These are phyloP conservation scores for Vanderwaltozyma yarrowii DNA, from an alignment of 805 yeast species.

Conservation along the genomic window DNA sequence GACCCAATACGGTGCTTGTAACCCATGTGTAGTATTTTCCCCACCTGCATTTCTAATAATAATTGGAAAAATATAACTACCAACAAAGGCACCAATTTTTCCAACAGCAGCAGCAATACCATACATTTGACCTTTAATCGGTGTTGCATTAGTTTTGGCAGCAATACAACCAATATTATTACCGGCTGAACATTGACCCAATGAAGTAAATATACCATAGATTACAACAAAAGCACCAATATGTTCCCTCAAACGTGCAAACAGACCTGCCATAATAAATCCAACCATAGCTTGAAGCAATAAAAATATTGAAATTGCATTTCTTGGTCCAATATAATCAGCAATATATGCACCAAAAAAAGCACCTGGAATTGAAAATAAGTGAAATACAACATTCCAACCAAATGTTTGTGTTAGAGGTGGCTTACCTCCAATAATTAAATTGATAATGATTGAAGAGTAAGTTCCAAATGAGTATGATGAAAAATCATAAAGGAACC, in stretches of 20 bases:
- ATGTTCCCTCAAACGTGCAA: constrained; percentile 43
- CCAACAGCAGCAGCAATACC: constrained; percentile 89
- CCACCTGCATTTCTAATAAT: constrained; percentile 54
- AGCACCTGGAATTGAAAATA: constrained; percentile 86
- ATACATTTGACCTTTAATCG: constrained; percentile 84
- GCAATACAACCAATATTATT: constrained; percentile 84
- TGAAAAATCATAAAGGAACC: constrained; percentile 90
- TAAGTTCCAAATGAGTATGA: constrained; percentile 81
- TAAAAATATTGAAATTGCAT: constrained; percentile 64
- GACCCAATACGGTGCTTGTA: constrained; percentile 72
- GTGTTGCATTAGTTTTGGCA: constrained; percentile 75
- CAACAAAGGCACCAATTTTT: constrained; percentile 87
- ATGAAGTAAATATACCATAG: constrained; percentile 76
- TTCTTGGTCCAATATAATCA: constrained; percentile 89
- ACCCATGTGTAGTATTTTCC: constrained; percentile 7
- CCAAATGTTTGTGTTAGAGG: constrained; percentile 71
- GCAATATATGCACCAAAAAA: constrained; percentile 74
- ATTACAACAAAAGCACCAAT: constrained; percentile 76
- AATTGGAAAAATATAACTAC: constrained; percentile 80
- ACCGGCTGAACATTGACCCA: constrained; percentile 94
- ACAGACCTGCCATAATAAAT: constrained; percentile 68
- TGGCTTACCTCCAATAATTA: constrained; percentile 46
- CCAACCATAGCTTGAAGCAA: constrained; percentile 69
- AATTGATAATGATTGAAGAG: constrained; percentile 57
- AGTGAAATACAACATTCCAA: constrained; percentile 83